phyloP scores from a whole-genome alignment of 108 stramenopile genomes.

The Nannochloropsis gaditana region DNA sequence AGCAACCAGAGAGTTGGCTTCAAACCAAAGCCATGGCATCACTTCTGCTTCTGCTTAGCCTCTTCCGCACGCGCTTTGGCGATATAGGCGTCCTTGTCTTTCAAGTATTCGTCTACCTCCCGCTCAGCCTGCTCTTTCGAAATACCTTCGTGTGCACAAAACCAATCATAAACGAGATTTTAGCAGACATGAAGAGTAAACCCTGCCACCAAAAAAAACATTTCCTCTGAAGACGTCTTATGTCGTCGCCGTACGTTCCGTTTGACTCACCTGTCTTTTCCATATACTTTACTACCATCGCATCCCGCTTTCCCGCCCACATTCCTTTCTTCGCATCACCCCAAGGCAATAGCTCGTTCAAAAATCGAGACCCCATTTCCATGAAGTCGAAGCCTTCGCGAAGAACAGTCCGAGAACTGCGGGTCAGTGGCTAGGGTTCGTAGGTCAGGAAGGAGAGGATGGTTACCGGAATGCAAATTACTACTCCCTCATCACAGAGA shows the following conservation, averaged over 20 bases:
- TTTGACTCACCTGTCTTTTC: neutral
- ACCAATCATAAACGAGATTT: too few relatives aligned
- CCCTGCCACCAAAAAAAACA: too few relatives aligned
- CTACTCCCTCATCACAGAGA: too few relatives aligned
- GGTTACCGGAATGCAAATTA: too few relatives aligned
- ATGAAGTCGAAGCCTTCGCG: neutral
- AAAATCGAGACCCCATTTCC: neutral
- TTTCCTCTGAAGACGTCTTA: too few relatives aligned
- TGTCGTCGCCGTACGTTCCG: too few relatives aligned
- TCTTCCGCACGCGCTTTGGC: constrained; percentile 4
- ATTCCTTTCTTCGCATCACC: neutral
- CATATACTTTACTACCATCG: constrained; percentile 7
- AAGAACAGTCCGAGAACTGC: neutral
- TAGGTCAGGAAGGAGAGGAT: too few relatives aligned
- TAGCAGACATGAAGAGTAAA: too few relatives aligned
- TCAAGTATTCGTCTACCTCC: neutral
- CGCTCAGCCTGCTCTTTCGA: neutral
- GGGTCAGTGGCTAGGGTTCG: neutral
- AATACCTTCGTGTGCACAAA: neutral
- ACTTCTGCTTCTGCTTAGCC: neutral
- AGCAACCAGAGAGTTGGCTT: too few relatives aligned
- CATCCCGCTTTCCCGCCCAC: constrained; percentile 13
- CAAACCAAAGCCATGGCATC: neutral
- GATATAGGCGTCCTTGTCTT: constrained; percentile 20
- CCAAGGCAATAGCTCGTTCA: neutral